Percentiles rank a stretch among this genome's conserved stretches.
phyloP scores from a whole-genome alignment of 305 asterid genomes.

The Striga hermonthica region DNA sequence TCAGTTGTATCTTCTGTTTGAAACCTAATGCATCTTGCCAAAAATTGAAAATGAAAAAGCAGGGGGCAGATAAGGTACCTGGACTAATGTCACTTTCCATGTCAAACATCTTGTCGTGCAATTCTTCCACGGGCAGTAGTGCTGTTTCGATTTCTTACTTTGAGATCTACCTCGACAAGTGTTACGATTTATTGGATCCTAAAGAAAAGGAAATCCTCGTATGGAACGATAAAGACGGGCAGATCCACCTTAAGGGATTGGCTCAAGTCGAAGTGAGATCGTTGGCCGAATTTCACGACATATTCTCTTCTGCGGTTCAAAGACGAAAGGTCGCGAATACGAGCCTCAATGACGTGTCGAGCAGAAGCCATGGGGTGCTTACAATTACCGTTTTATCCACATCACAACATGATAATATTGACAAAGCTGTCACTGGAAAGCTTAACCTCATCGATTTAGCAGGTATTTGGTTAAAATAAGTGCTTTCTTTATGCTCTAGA shows the following conservation, averaged over 20 bases:
- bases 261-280: conserved; percentile 55
- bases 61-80: conserved; percentile 70
- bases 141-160: conserved; percentile 60
- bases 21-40: conserved; percentile 3
- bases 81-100: conserved; percentile 74
- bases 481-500: conserved; percentile 3
- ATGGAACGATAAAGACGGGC: conserved; percentile 66
- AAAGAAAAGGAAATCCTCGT: conserved; percentile 64
- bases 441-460: conserved; percentile 92
- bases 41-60: conserved; percentile 30
- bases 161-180: conserved; percentile 76
- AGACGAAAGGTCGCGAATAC: conserved; percentile 81
- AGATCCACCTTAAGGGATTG: conserved; percentile 70
- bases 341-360: conserved; percentile 73
- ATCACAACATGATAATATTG: conserved; percentile 41
- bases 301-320: conserved; percentile 55
- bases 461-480: conserved; percentile 40
- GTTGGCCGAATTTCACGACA: conserved; percentile 48
- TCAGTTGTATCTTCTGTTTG: not conserved
- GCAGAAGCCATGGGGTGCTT: conserved; percentile 90
- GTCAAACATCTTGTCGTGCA: conserved; percentile 51
- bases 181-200: conserved; percentile 73
- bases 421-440: conserved; percentile 51
- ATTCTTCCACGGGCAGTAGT: conserved; percentile 39
- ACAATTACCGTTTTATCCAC: conserved; percentile 50